Percentiles rank a stretch among this genome's conserved stretches.
Conservation (phyloP, 2,329 filamentous ascomycete genomes). For the Aspergillus sp. region DNA sequence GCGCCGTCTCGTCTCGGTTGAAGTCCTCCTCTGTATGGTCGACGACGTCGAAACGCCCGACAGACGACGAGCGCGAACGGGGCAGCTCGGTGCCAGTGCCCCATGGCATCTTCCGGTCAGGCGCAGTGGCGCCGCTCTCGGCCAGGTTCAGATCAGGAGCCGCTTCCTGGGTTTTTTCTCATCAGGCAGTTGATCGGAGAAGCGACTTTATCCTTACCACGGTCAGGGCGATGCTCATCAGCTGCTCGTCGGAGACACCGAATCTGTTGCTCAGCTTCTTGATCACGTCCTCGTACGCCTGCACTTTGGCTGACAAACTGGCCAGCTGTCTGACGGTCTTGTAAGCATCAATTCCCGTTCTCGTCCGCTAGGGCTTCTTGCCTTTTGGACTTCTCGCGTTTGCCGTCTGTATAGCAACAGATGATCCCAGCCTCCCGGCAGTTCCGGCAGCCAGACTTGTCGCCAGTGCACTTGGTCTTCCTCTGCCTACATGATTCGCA, state of each 20-base stretch:
- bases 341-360: neutral
- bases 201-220: conserved; percentile 15
- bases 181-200: conserved; percentile 9
- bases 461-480: conserved; percentile 39
- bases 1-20: conserved; percentile 28
- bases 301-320: conserved; percentile 32
- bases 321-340: conserved; percentile 27
- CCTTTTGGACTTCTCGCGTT: conserved; percentile 38
- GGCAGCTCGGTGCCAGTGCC: conserved; percentile 13
- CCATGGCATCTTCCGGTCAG: conserved; percentile 12
- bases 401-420: conserved; percentile 39
- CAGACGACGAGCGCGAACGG: conserved; percentile 14
- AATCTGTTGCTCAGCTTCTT: conserved; percentile 27
- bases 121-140: conserved; percentile 4
- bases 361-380: conserved; percentile 9
- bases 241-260: conserved; percentile 26
- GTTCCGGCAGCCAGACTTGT: conserved; percentile 35
- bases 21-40: conserved; percentile 37
- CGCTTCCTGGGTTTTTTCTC: conserved; percentile 14
- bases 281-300: conserved; percentile 32
- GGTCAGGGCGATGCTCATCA: conserved; percentile 24
- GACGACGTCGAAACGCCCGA: conserved; percentile 28
- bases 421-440: conserved; percentile 35
- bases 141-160: conserved; percentile 16
- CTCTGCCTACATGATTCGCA: conserved; percentile 38